Percentiles rank a stretch among this genome's conserved stretches.
Conservation (phyloP, 2,329 filamentous ascomycete species). For the Xylariaceae sp. region DNA sequence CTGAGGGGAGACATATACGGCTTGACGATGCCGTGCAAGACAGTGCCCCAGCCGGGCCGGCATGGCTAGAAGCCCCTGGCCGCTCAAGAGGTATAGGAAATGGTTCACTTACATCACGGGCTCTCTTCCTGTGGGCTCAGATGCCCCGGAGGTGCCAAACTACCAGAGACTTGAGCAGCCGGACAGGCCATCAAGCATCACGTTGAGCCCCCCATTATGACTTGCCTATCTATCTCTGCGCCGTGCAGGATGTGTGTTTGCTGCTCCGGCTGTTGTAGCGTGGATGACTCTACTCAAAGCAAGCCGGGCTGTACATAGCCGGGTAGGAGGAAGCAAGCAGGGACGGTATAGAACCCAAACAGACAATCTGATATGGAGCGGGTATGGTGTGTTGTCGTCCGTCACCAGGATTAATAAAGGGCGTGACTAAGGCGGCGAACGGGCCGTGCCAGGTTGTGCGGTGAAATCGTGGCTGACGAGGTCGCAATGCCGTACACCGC, state of each 20-base stretch:
- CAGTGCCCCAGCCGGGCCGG: slow-evolving; percentile 1
- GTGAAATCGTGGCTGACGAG: slow-evolving; percentile 8
- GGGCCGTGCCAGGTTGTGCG: slow-evolving; percentile 14
- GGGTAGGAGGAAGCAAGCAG: not conserved
- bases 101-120: slow-evolving; percentile 8
- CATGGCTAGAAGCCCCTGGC: not conserved
- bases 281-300: not conserved
- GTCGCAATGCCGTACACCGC: not conserved
- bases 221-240: not conserved
- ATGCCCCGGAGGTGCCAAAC: not conserved
- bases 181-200: slow-evolving; percentile 1
- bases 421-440: slow-evolving; percentile 6
- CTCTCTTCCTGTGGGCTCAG: not conserved
- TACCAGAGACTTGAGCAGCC: slow-evolving; percentile 2
- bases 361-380: not conserved
- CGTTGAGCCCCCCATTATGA: not conserved
- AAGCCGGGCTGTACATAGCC: not conserved
- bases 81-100: not conserved
- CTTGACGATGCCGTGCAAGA: slow-evolving; percentile 16
- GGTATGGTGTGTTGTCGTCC: slow-evolving; percentile 5
- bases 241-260: not conserved
- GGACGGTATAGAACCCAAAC: not conserved
- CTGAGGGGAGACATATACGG: slow-evolving; percentile 25
- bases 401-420: slow-evolving; percentile 6
- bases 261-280: not conserved